These are phyloP conservation scores for Dispira simplex DNA, from an alignment of 192 early-diverging fungal genomes.

Conservation along the genomic window DNA sequence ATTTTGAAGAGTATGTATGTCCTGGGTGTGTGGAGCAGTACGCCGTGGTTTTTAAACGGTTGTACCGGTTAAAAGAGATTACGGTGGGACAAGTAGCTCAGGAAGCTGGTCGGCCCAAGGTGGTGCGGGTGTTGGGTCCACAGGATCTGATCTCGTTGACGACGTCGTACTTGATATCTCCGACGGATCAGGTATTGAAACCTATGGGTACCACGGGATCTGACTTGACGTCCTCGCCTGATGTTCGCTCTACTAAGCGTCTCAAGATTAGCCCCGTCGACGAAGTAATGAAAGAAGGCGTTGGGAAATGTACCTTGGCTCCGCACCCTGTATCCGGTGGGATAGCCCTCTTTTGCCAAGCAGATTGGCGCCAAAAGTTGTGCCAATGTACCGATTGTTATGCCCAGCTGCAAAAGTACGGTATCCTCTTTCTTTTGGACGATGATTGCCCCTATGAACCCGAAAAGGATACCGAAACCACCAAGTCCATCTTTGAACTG, in stretches of 20 bases:
- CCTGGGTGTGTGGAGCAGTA: constrained; percentile 34
- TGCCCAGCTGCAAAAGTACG: constrained; percentile 24
- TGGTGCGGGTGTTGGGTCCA: constrained; percentile 14
- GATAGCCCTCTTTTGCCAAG: constrained; percentile 47
- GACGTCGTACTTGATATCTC: no score
- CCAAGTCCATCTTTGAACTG: constrained; percentile 54
- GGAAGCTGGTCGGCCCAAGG: constrained; percentile 14
- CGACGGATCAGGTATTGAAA: constrained; percentile 12
- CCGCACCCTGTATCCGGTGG: constrained; percentile 20
- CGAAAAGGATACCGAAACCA: constrained; percentile 54
- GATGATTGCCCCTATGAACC: constrained; percentile 59
- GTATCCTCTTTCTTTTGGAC: constrained; percentile 33
- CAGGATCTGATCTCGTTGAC: background rate
- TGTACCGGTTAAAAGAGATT: constrained; percentile 15
- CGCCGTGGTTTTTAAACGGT: constrained; percentile 21
- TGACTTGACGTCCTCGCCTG: background rate
- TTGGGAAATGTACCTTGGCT: constrained; percentile 18
- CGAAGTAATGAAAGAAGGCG: constrained; percentile 12
- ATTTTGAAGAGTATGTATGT: constrained; percentile 56
- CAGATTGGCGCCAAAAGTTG: constrained; percentile 57
- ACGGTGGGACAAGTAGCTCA: constrained; percentile 17
- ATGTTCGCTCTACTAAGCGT: background rate
- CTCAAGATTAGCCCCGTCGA: constrained; percentile 12
- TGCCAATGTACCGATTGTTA: constrained; percentile 55
- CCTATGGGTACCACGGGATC: background rate